Conservation (phyloP, 306 rosid genomes). For the Castanospermum australe region DNA sequence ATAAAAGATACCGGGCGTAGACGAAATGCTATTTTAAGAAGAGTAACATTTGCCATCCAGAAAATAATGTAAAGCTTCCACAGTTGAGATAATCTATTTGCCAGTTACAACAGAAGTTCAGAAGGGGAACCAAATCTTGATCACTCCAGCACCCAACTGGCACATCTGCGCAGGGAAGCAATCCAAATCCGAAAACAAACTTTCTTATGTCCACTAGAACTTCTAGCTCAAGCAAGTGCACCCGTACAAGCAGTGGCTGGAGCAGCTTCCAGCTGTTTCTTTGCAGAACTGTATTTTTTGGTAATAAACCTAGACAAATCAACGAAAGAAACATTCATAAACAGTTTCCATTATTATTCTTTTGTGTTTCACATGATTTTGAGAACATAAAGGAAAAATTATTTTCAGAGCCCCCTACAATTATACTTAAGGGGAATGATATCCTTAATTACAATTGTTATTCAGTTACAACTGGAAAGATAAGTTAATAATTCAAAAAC, state of each 20-base stretch:
- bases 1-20: background rate
- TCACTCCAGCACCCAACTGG: constrained; percentile 2
- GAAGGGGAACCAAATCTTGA: constrained; percentile 25
- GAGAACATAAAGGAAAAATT: background rate
- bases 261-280: constrained; percentile 59
- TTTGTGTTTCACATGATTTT: background rate
- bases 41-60: constrained; percentile 10
- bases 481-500: background rate
- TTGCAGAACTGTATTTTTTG: constrained; percentile 78
- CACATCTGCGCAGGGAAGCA: constrained; percentile 27
- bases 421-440: background rate
- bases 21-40: background rate
- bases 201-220: constrained; percentile 1
- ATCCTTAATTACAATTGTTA: background rate
- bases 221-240: constrained; percentile 64
- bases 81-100: constrained; percentile 40
- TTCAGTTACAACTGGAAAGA: background rate
- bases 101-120: constrained; percentile 33
- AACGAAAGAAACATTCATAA: background rate
- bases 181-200: constrained; percentile 25
- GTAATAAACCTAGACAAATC: constrained; percentile 71
- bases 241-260: constrained; percentile 80
- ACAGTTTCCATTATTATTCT: background rate
- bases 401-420: background rate
- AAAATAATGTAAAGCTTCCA: constrained; percentile 31